Conservation (phyloP, 768 basidiomycete genomes). For the Tylopilus cervinicoccineus region DNA sequence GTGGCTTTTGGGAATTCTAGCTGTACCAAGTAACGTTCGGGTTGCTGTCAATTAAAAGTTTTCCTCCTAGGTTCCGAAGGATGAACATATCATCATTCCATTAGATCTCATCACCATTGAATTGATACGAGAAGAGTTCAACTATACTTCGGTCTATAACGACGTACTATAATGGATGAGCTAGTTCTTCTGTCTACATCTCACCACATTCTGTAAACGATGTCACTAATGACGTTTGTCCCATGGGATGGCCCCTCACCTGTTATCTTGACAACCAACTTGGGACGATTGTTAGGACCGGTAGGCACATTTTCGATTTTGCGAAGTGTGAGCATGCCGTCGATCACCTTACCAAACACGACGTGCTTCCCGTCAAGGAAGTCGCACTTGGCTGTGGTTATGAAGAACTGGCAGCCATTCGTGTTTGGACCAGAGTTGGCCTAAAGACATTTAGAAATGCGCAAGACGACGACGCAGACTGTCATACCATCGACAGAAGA, state of each 20-base stretch:
- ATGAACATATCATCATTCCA: neutral
- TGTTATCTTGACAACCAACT: conserved; percentile 81
- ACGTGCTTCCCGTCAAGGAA: conserved; percentile 96
- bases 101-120: neutral
- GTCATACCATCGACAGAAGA: conserved; percentile 80
- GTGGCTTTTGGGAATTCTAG: too few species aligned
- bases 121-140: neutral
- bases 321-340: conserved; percentile 91
- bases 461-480: neutral
- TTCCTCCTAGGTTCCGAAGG: neutral
- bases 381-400: conserved; percentile 91
- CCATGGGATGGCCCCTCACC: conserved; percentile 43
- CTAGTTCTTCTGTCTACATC: conserved; percentile 38
- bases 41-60: neutral
- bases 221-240: neutral
- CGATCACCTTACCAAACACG: conserved; percentile 86
- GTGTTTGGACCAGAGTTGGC: conserved; percentile 94
- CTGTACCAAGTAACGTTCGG: neutral
- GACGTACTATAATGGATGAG: neutral
- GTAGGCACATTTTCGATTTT: conserved; percentile 97
- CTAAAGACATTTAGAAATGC: conserved; percentile 36
- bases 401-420: conserved; percentile 98
- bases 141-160: neutral
- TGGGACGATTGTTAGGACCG: conserved; percentile 85
- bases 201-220: conserved; percentile 49